A percentile compares a stretch with the other conserved stretches of the same genome.
Conservation (phyloP, 345 rosid species). For the Lagerstroemia speciosa region DNA sequence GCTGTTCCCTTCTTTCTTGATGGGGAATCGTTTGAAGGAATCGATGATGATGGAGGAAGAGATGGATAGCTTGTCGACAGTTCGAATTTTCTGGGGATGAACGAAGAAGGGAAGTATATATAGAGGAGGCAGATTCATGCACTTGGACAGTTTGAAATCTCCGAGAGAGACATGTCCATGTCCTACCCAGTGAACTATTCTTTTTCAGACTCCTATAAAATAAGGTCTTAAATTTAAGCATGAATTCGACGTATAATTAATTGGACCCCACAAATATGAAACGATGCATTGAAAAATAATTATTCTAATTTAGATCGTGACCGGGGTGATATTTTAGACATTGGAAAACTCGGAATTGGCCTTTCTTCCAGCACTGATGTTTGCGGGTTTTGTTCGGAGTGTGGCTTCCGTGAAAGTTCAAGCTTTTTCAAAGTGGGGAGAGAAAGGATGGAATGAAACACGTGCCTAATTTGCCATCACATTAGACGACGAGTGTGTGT, state of each 20-base stretch:
- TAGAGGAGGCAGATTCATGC: conserved; percentile 22
- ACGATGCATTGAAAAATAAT: too few relatives aligned
- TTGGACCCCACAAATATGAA: too few relatives aligned
- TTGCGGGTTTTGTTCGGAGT: not conserved
- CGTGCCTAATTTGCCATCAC: not conserved
- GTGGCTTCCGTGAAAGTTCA: conserved; percentile 1
- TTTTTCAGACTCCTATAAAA: too few relatives aligned
- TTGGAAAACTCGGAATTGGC: not conserved
- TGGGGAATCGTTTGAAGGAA: too few relatives aligned
- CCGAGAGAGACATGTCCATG: not conserved
- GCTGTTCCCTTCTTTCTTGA: too few relatives aligned
- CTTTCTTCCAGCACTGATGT: not conserved
- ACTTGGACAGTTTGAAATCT: not conserved
- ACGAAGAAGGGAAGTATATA: conserved; percentile 7
- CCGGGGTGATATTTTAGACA: not conserved
- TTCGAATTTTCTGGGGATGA: not conserved
- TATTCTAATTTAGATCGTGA: too few relatives aligned
- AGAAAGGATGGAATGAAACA: not conserved
- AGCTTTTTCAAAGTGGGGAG: too few relatives aligned
- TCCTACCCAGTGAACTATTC: too few relatives aligned
- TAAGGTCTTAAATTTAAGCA: too few relatives aligned
- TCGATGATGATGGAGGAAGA: not conserved
- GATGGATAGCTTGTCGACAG: not conserved
- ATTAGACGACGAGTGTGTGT: too few relatives aligned
- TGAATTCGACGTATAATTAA: too few relatives aligned